Conservation (phyloP, 1,284 basidiomycete species). For the Singerocomus rubriflavus region DNA sequence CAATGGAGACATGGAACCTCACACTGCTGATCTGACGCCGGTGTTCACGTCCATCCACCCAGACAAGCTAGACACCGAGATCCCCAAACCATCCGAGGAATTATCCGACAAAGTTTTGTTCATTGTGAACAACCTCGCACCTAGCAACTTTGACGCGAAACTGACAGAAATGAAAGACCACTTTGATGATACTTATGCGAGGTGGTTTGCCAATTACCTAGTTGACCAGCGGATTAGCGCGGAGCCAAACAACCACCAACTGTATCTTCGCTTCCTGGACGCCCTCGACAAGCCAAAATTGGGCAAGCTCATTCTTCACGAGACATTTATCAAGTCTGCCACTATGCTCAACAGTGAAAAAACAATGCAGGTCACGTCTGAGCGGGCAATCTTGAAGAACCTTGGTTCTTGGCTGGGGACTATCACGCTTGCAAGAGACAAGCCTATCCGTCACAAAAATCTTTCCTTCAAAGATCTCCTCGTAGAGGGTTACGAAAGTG, state of each 20-base stretch:
- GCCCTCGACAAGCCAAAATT: conserved; percentile 68
- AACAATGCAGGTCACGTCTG: conserved; percentile 81
- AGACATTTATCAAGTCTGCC: conserved; percentile 88
- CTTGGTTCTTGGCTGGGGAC: conserved; percentile 94
- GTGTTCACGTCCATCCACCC: conserved; percentile 75
- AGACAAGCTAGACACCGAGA: conserved; percentile 58
- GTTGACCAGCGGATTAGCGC: conserved; percentile 95
- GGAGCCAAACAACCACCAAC: conserved; percentile 95
- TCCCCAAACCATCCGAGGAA: conserved; percentile 78
- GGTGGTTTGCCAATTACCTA: conserved; percentile 98
- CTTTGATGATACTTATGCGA: conserved; percentile 79
- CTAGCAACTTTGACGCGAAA: conserved; percentile 90
- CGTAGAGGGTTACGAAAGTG: conserved; percentile 92
- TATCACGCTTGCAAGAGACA: conserved; percentile 89
- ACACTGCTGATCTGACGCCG: conserved; percentile 44
- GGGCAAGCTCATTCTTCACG: conserved; percentile 82
- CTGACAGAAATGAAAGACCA: conserved; percentile 78
- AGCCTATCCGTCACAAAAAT: conserved; percentile 91
- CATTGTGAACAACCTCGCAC: conserved; percentile 97
- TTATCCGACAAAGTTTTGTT: conserved; percentile 94
- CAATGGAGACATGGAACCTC: conserved; percentile 39
- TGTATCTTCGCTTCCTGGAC: conserved; percentile 94
- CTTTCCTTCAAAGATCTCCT: conserved; percentile 96
- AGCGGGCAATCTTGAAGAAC: conserved; percentile 90
- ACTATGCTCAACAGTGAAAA: conserved; percentile 89